Evolutionary conservation across 139 green algal species (phyloP), one percentile per base, ranked within the genome.

Genomic region (Klebsormidium nitens): DNA sequence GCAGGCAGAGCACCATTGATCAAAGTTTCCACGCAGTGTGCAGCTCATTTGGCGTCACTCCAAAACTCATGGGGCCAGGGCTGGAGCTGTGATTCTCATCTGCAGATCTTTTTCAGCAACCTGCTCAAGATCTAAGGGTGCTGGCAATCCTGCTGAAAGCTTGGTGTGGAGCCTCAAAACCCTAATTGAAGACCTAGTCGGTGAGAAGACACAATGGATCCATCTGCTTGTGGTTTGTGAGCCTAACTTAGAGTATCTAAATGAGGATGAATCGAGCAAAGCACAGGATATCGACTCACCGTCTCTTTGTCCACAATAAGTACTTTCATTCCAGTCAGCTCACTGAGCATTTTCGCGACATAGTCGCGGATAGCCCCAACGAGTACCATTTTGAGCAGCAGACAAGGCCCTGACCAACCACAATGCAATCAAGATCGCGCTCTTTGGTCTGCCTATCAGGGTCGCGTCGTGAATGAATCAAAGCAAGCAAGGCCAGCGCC

Each of bases 301-400:
- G 92, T 97, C 23, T 97, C 92, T 31, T 82, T 80, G 70, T 97
- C 92, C 14, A 97, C 72, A 28, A 97, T 42, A 32, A 97, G 83
- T 0, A 86, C 89, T 44, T 97, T 97, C 85, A 95, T 96, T 44
- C 92, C 92, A 5, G 23, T 11, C 46, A 64, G 37, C 19, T 75
- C 76, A 14, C 26, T 48, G 3, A 83, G 50, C 65, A 82, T 77
- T 39, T 69, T 71, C 34, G 34, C 37, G 35, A 82, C 46, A 49
- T 82, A 83, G 5, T 83, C 76, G 8, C 72, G 36, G 26, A 75
- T 36, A 17, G 71, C 60, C 5, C 29, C 34, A 32, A 61, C n/a
- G 3, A 78, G 32, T 34, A 42, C 71, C 71, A 78, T 71, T n/a
- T n/a, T n/a, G n/a, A n/a, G n/a, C n/a, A n/a, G n/a, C n/a, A n/a